Base-by-base conservation (phyloP, 768 basidiomycete species). In the Psilocybe subaeruginosa region DNA sequence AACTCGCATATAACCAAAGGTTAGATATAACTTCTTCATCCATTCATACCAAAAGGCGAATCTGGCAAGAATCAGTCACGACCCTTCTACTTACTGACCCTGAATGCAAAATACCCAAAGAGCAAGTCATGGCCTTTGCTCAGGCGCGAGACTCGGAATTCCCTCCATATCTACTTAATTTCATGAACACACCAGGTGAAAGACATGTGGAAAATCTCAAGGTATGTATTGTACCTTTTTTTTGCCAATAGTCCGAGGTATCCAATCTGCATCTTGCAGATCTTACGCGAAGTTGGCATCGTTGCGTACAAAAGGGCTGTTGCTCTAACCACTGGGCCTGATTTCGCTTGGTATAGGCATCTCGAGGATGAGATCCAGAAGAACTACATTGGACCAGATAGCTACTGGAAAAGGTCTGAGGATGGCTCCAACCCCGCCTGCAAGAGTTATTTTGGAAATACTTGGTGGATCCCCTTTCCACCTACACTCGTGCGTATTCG, bases 391-490 rank as follows among this genome's bases (percentile, higher is more conserved):
- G 92, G 92, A 0, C 91, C 91, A 8, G 92, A 93, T 72, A 85
- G 82, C 50, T 91, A 86, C 70, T 93, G 87, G 87, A 83, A 78
- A 86, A 83, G 77, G 52, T 74, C 78, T 9, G 66, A 67, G 2
- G 68, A 71, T 3, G 59, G 64, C 3, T 52, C 68, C 3, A 64
- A 67, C 3, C 72, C 76, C 0, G 74, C 77, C 0, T 78, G 82
- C 57, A 77, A 76, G 3, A 81, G 78, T 46, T 84, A 76, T 69
- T 93, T 92, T 69, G 91, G 91, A 8, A 89, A 90, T 62, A 85
- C 89, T 8, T 92, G 90, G 87, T 87, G 88, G 82, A 81, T 91
- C 30, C 90, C 91, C 3, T 93, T 93, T 66, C 91, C 91, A 0
- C 89, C 90, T 0, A 85, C 87, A 0, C 74, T 90, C 56, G 88